Percentiles rank a stretch among this genome's conserved stretches.
phyloP scores from a whole-genome alignment of 2,329 filamentous ascomycete species.

The Stagonosporopsis chrysanthemi region DNA sequence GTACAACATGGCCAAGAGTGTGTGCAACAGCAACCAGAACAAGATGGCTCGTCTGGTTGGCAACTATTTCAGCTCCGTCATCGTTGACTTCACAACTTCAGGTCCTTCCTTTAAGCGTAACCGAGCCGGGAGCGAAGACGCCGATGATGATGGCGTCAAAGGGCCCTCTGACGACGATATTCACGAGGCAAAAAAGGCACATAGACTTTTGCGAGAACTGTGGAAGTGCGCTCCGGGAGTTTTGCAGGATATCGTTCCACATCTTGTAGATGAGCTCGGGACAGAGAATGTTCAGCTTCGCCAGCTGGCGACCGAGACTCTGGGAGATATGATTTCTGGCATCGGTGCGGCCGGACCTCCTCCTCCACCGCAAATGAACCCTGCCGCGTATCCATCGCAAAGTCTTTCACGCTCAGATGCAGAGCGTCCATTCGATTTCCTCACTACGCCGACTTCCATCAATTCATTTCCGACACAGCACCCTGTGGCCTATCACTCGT shows the following conservation, averaged over 20 bases:
- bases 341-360: conserved; percentile 91
- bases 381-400: conserved; percentile 82
- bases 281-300: conserved; percentile 89
- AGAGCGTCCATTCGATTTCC: conserved; percentile 60
- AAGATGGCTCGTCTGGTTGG: conserved; percentile 95
- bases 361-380: conserved; percentile 74
- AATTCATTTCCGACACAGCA: conserved; percentile 90
- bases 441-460: conserved; percentile 84
- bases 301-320: conserved; percentile 87
- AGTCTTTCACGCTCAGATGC: conserved; percentile 56
- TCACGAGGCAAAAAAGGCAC: conserved; percentile 87
- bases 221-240: conserved; percentile 92
- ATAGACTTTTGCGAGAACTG: conserved; percentile 85
- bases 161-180: conserved; percentile 84
- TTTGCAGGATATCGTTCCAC: conserved; percentile 90
- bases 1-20: conserved; percentile 94
- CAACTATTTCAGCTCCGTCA: conserved; percentile 96
- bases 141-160: conserved; percentile 55
- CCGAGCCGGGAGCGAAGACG: conserved; percentile 49
- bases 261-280: conserved; percentile 88
- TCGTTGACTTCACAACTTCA: conserved; percentile 76
- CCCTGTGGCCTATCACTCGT: conserved; percentile 78
- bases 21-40: conserved; percentile 87
- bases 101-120: conserved; percentile 30
- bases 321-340: conserved; percentile 93